A percentile compares a stretch with the other conserved stretches of the same genome.
Conservation (phyloP, 164 flowering plant genomes). For the Paratinospora sagittata region DNA sequence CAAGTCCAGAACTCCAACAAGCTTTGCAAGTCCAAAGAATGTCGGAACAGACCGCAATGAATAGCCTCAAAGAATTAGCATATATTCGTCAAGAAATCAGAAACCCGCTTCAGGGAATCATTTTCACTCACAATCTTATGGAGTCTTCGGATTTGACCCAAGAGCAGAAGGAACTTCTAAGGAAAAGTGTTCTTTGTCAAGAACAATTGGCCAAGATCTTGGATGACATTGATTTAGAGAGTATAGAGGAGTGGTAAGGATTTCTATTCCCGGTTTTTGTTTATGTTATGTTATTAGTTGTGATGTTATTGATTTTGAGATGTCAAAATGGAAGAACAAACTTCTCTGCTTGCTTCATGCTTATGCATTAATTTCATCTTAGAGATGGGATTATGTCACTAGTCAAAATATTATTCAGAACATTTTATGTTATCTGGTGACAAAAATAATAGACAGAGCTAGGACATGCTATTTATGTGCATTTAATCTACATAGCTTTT, state of each 20-base stretch:
- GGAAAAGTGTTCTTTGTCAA: slow-evolving; percentile 41
- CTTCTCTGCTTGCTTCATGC: not conserved
- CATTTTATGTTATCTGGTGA: too few species aligned
- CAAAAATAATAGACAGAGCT: too few species aligned
- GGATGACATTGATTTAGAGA: slow-evolving; percentile 50
- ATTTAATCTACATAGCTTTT: too few species aligned
- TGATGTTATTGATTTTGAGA: not conserved
- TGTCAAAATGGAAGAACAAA: not conserved
- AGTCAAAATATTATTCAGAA: too few species aligned
- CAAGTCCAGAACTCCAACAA: slow-evolving; percentile 75
- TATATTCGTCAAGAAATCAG: slow-evolving; percentile 55
- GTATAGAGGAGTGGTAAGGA: slow-evolving; percentile 69
- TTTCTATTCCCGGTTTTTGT: not conserved
- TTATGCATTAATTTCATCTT: not conserved
- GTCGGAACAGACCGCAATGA: slow-evolving; percentile 58
- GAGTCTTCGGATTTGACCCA: slow-evolving; percentile 41
- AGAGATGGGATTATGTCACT: not conserved
- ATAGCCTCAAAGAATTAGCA: slow-evolving; percentile 43
- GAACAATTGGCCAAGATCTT: slow-evolving; percentile 54
- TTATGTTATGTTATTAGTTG: not conserved
- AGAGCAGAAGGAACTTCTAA: slow-evolving; percentile 49
- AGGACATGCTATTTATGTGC: too few species aligned
- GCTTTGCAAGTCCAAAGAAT: slow-evolving; percentile 54
- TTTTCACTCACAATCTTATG: slow-evolving; percentile 40
- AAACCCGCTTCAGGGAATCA: slow-evolving; percentile 53